Percentiles rank a stretch among this genome's conserved stretches.
These are phyloP conservation scores for Penicillium glabrum DNA, from an alignment of 2,329 filamentous ascomycete genomes.

Conservation along the genomic window DNA sequence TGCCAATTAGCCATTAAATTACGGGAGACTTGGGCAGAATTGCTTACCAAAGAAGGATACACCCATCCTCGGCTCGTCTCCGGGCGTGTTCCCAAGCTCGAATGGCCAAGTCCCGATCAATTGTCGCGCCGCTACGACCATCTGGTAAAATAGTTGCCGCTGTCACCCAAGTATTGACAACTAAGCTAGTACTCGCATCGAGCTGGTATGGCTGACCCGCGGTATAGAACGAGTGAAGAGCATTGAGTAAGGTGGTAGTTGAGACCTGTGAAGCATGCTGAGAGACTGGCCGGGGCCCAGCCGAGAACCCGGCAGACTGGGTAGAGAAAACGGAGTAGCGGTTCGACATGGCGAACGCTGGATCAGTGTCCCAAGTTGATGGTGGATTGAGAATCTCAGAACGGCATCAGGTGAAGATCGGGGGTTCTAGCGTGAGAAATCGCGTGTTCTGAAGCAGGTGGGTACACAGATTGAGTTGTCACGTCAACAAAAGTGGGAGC, in stretches of 20 bases:
- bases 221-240: conserved; percentile 84
- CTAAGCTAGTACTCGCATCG: conserved; percentile 85
- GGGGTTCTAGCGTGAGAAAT: neutral
- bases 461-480: neutral
- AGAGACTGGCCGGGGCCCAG: conserved; percentile 56
- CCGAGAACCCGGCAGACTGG: conserved; percentile 56
- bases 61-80: conserved; percentile 90
- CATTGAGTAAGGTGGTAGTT: conserved; percentile 88
- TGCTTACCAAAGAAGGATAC: conserved; percentile 80
- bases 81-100: conserved; percentile 96
- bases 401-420: neutral
- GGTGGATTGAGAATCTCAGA: neutral
- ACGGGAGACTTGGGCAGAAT: neutral
- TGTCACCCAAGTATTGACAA: conserved; percentile 94
- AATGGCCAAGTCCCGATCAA: conserved; percentile 74
- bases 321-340: conserved; percentile 63
- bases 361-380: neutral
- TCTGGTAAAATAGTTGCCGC: conserved; percentile 69
- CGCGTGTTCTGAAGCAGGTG: neutral
- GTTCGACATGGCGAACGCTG: conserved; percentile 54
- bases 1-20: neutral
- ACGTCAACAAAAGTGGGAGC: conserved; percentile 9
- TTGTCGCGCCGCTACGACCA: conserved; percentile 70
- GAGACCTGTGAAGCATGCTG: conserved; percentile 79
- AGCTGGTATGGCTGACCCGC: conserved; percentile 79